These are phyloP conservation scores for Fusarium irregulare DNA, from an alignment of 2,329 filamentous ascomycete genomes.

Conservation along the genomic window DNA sequence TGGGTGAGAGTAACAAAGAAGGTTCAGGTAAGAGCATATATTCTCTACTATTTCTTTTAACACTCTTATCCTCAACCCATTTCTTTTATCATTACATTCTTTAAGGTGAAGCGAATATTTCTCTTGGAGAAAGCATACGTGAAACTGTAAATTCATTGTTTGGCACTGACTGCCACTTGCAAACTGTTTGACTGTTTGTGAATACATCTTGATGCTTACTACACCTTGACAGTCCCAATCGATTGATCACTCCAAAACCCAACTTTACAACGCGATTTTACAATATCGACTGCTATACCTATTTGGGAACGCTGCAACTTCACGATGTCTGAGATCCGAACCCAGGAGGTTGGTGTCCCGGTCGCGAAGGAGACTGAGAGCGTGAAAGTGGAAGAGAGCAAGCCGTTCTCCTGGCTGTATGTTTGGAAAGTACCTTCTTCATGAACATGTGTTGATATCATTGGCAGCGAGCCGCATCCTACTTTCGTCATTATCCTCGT, in stretches of 20 bases:
- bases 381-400: slow-evolving; percentile 26
- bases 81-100: too few relatives aligned
- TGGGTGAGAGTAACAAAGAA: slow-evolving; percentile 32
- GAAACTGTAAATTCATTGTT: background rate
- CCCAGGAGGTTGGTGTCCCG: slow-evolving; percentile 17
- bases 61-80: background rate
- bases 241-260: background rate
- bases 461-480: slow-evolving; percentile 63
- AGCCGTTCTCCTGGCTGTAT: slow-evolving; percentile 55
- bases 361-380: slow-evolving; percentile 18
- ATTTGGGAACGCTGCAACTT: background rate
- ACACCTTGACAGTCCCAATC: slow-evolving; percentile 2
- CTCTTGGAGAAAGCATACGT: background rate
- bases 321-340: slow-evolving; percentile 34
- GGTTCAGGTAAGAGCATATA: slow-evolving; percentile 23
- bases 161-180: background rate
- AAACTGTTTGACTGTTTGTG: slow-evolving; percentile 7
- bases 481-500: slow-evolving; percentile 67
- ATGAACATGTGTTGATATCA: slow-evolving; percentile 17
- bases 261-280: background rate
- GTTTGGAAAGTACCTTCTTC: slow-evolving; percentile 5
- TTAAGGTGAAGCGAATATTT: too few relatives aligned
- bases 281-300: background rate
- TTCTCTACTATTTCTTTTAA: slow-evolving; percentile 1
- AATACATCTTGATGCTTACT: slow-evolving; percentile 29